These are phyloP conservation scores for Saccharomyces paradoxus DNA, from an alignment of 805 yeast genomes.

Conservation along the genomic window DNA sequence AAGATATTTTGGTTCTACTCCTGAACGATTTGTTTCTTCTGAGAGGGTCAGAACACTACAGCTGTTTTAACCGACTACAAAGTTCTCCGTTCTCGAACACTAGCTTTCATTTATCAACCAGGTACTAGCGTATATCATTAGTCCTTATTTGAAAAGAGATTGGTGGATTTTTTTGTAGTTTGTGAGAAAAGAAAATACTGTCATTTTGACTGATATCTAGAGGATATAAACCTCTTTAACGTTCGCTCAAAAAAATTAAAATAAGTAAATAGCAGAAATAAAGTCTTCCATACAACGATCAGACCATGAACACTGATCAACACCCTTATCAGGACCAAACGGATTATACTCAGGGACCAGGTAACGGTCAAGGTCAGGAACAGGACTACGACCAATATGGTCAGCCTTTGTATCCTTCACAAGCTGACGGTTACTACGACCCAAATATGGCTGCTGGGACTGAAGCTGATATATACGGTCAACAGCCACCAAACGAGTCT, in stretches of 20 bases:
- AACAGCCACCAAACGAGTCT: conserved; percentile 15
- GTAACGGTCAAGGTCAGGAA: conserved; percentile 14
- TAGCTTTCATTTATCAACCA: neutral
- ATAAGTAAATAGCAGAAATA: neutral
- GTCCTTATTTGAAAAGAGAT: neutral
- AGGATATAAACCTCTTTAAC: neutral
- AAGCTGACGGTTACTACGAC: conserved; percentile 32
- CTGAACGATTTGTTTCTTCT: neutral
- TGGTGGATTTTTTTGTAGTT: neutral
- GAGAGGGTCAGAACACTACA: neutral
- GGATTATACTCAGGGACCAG: conserved; percentile 12
- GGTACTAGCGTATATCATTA: neutral
- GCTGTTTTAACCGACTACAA: neutral
- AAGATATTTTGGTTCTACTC: neutral
- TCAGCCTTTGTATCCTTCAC: conserved; percentile 33
- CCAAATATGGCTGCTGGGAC: conserved; percentile 26
- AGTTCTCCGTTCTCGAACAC: neutral
- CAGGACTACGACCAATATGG: conserved; percentile 34
- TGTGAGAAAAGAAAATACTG: neutral
- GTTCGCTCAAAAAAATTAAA: neutral
- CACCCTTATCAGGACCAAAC: conserved; percentile 27
- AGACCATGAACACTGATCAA: conserved; percentile 18
- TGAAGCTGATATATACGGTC: conserved; percentile 3
- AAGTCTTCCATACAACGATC: conserved; percentile 19
- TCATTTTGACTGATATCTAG: neutral